Base-by-base conservation (phyloP, 2,329 filamentous ascomycete species). In the Xylariaceae sp. region DNA sequence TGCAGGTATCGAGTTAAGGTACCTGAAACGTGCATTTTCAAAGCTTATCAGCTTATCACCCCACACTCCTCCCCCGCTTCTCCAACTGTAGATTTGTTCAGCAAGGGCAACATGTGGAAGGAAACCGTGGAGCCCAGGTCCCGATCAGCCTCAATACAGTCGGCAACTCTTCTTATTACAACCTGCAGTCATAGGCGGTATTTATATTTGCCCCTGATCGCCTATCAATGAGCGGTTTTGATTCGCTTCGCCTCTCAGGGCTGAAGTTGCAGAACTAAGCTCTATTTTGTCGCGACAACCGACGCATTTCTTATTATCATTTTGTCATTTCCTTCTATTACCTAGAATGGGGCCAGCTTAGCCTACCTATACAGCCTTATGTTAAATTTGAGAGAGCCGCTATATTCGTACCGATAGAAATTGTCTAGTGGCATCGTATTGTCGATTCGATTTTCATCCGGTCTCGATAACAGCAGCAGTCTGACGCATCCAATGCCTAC, bases 31-130 rank as follows among this genome's bases (percentile, higher is more conserved):
- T n/a, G n/a, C n/a, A n/a, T n/a, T n/a, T n/a, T 30, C 13, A 15
- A 37, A 10, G 9, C 27, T 7, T 57, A 58, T 58, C 52, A 37
- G 52, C 53, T 46, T 52, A 56, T 56, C 52, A 56, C 55, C 53
- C 53, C 55, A 55, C 55, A 47, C 16, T 6, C 15, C 24, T 32
- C 45, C 49, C 15, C 33, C 53, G 41, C 43, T 40, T 43, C 29
- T 43, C 29, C 55, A 39, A 50, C 46, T 23, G 33, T 37, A n/a
- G 26, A 35, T 47, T 43, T 26, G 29, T 45, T 11, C 11, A 40
- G 21, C 11, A 20, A 27, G 27, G 24, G 52, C 51, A 54, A 51
- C 48, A 32, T 35, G 27, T 15, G 15, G 20, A 39, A 35, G 44
- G 24, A 33, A 33, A 44, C 23, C 15, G 29, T 20, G n/a, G 27